Evolutionary conservation across 2,329 filamentous ascomycete genomes (phyloP).

Genomic region (Fusarium floridanum): DNA sequence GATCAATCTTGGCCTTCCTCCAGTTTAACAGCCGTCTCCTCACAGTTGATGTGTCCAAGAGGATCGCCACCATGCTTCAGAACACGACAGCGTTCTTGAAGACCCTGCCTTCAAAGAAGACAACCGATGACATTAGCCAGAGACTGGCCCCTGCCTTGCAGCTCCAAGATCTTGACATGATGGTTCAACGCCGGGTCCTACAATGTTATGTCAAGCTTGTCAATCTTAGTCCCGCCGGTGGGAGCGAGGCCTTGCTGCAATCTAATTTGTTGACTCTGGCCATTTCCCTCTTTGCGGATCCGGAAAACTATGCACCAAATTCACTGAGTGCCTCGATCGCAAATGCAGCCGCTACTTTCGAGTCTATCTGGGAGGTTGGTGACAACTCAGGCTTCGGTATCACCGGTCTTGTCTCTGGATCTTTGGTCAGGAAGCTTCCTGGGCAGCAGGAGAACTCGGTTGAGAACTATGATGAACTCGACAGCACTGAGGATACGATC

Average conservation of each 20-base stretch:
- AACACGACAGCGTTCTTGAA: constrained; percentile 93
- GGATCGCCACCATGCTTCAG: constrained; percentile 93
- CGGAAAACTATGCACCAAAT: constrained; percentile 86
- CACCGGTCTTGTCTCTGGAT: constrained; percentile 84
- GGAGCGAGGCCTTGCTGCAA: constrained; percentile 87
- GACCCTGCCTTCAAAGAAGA: constrained; percentile 84
- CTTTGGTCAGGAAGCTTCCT: constrained; percentile 77
- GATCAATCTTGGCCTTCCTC: constrained; percentile 91
- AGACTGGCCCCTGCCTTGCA: constrained; percentile 87
- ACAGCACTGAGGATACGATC: constrained; percentile 74
- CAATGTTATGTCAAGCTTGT: constrained; percentile 96
- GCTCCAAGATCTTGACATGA: constrained; percentile 88
- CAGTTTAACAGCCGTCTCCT: constrained; percentile 93
- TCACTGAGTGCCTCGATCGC: constrained; percentile 93
- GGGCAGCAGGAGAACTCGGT: constrained; percentile 72
- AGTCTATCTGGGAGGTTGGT: constrained; percentile 93
- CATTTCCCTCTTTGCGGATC: constrained; percentile 92
- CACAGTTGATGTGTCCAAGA: constrained; percentile 93
- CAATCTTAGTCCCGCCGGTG: constrained; percentile 86
- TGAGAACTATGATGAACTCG: constrained; percentile 62
- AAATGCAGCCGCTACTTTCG: constrained; percentile 88
- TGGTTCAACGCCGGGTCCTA: constrained; percentile 92
- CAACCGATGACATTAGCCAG: constrained; percentile 87
- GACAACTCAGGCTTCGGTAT: constrained; percentile 97
- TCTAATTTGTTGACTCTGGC: constrained; percentile 92